Percentiles rank a stretch among this genome's conserved stretches.
phyloP scores from a whole-genome alignment of 1,284 basidiomycete genomes.

The Ustilago loliicola region DNA sequence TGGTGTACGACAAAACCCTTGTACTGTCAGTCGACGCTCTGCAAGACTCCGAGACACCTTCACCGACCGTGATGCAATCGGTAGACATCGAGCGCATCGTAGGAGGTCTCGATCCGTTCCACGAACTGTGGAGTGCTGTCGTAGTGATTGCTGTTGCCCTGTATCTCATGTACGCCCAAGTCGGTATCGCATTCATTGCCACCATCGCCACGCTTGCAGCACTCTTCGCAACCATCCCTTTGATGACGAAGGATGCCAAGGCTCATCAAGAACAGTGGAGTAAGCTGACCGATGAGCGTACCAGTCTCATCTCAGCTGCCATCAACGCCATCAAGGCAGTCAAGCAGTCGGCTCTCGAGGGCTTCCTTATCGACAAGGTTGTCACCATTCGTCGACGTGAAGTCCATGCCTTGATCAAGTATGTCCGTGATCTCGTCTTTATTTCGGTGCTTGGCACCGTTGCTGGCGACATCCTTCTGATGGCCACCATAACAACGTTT shows the following conservation, averaged over 20 bases:
- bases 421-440: conserved; percentile 5
- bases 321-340: conserved; percentile 53
- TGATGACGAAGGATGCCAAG: conserved; percentile 27
- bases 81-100: conserved; percentile 62
- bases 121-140: conserved; percentile 52
- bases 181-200: conserved; percentile 48
- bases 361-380: conserved; percentile 33
- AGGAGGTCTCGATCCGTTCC: conserved; percentile 34
- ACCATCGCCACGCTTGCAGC: conserved; percentile 37
- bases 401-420: not conserved
- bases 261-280: conserved; percentile 46
- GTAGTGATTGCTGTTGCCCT: conserved; percentile 47
- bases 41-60: conserved; percentile 27
- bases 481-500: conserved; percentile 39
- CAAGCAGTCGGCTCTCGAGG: conserved; percentile 57
- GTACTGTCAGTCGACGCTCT: conserved; percentile 42
- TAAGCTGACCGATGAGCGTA: conserved; percentile 43
- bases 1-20: conserved; percentile 53
- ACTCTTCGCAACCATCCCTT: conserved; percentile 38
- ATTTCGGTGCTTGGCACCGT: conserved; percentile 14
- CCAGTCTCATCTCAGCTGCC: conserved; percentile 36
- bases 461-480: conserved; percentile 25
- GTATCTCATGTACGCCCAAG: conserved; percentile 51
- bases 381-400: conserved; percentile 4
- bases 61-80: conserved; percentile 45